phyloP scores from a whole-genome alignment of 176 grass and related monocot species.

The Rhynchospora pubera region DNA sequence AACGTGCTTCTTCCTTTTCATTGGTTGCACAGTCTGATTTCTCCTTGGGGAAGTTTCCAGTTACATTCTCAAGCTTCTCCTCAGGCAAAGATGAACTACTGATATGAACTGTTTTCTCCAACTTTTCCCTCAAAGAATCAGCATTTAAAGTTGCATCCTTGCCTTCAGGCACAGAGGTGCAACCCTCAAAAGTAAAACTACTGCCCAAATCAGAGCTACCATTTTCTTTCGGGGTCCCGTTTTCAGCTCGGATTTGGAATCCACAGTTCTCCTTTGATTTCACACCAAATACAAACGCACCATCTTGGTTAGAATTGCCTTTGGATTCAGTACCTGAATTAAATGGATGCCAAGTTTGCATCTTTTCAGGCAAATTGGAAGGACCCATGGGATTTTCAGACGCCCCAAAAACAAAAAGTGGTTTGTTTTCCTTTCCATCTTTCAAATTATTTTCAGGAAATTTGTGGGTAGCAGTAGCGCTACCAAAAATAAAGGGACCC shows the following conservation, averaged over 20 bases:
- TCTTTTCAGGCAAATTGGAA: conserved; percentile 6
- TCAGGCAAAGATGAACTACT: conserved; percentile 1
- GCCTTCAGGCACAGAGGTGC: neutral
- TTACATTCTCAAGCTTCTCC: conserved; percentile 14
- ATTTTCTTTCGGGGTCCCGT: neutral
- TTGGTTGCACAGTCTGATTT: conserved; percentile 1
- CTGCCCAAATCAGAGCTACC: neutral
- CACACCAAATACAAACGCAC: conserved; percentile 4
- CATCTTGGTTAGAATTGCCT: neutral
- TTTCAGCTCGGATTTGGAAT: neutral
- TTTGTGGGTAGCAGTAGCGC: neutral
- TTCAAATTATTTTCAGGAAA: neutral
- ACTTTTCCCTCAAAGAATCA: conserved; percentile 33
- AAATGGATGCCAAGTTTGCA: conserved; percentile 21
- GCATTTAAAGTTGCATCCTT: neutral
- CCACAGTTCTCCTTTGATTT: neutral
- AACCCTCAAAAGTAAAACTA: conserved; percentile 7
- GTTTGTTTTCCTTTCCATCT: conserved; percentile 21
- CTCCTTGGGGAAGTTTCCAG: neutral
- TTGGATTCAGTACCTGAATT: conserved; percentile 1
- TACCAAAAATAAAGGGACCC: conserved; percentile 8
- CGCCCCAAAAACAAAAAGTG: conserved; percentile 13
- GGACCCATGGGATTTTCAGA: neutral
- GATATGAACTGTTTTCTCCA: conserved; percentile 7
- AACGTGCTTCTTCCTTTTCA: conserved; percentile 23